Conservation (phyloP, 805 yeast genomes). For the Kluyveromyces nonfermentans region DNA sequence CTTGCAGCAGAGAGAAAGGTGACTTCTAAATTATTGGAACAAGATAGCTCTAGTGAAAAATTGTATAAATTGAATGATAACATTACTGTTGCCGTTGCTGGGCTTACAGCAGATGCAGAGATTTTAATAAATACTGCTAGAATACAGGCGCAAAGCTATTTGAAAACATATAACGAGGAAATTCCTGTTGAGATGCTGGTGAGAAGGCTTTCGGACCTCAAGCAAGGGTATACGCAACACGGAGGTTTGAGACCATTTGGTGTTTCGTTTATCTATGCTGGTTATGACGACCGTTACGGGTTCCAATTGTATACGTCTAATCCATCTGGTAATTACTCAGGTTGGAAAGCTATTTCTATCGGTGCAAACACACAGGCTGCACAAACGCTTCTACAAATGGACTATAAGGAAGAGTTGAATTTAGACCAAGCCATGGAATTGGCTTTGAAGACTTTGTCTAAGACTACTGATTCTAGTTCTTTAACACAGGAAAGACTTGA, state of each 20-base stretch:
- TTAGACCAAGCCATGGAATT: conserved; percentile 72
- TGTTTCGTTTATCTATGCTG: conserved; percentile 92
- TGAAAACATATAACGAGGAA: conserved; percentile 81
- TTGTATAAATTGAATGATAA: conserved; percentile 77
- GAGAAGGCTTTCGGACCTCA: conserved; percentile 80
- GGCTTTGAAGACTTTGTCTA: conserved; percentile 84
- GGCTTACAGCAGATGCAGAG: conserved; percentile 94
- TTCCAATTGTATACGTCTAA: conserved; percentile 91
- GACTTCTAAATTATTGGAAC: conserved; percentile 85
- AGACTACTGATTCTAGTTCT: conserved; percentile 85
- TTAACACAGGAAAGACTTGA: conserved; percentile 86
- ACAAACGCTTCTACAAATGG: conserved; percentile 91
- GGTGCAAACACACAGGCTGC: conserved; percentile 97
- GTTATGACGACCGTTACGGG: conserved; percentile 81
- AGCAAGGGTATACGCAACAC: conserved; percentile 97
- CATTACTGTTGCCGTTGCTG: conserved; percentile 92
- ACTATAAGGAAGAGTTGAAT: conserved; percentile 72
- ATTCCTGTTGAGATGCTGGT: conserved; percentile 91
- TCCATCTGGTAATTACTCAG: conserved; percentile 95
- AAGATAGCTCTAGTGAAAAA: conserved; percentile 89
- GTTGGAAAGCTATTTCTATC: conserved; percentile 96
- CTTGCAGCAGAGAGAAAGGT: conserved; percentile 95
- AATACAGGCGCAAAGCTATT: conserved; percentile 69
- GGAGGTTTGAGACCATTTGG: conserved; percentile 99
- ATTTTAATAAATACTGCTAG: conserved; percentile 85